A percentile compares a stretch with the other conserved stretches of the same genome.
Conservation (phyloP, 2,329 filamentous ascomycete genomes). For the Claviceps africana region DNA sequence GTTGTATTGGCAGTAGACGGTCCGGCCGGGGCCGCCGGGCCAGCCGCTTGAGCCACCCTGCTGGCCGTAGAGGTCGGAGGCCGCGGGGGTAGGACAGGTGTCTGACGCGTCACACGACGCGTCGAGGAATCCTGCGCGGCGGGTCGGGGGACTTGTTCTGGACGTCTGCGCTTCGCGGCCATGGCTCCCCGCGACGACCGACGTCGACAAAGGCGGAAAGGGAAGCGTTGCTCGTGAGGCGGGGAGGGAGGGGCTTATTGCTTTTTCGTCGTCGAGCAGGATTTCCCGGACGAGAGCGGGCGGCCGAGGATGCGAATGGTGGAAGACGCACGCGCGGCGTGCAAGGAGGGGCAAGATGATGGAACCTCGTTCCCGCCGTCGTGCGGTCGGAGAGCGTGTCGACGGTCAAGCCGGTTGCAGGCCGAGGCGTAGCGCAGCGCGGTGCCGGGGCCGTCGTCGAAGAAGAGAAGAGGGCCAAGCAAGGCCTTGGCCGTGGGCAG, state of each 20-base stretch:
- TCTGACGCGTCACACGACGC: slow-evolving; percentile 28
- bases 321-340: not conserved
- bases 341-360: not conserved
- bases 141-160: slow-evolving; percentile 13
- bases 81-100: slow-evolving; percentile 17
- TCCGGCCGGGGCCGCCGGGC: not conserved
- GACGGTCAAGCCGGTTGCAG: not conserved
- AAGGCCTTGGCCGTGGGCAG: not conserved
- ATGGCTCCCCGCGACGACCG: slow-evolving; percentile 11
- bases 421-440: no score
- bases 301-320: not conserved
- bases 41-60: slow-evolving; percentile 5
- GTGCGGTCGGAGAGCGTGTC: not conserved
- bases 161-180: slow-evolving; percentile 25
- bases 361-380: not conserved
- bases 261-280: not conserved
- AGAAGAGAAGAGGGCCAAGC: no score
- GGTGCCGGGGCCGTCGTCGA: not conserved
- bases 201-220: not conserved
- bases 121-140: slow-evolving; percentile 12
- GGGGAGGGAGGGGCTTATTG: no score
- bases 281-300: not conserved
- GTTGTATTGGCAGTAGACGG: not conserved
- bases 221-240: no score
- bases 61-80: slow-evolving; percentile 9